These are phyloP conservation scores for Backusella morwellensis DNA, from an alignment of 192 early-diverging fungal species.

Conservation along the genomic window DNA sequence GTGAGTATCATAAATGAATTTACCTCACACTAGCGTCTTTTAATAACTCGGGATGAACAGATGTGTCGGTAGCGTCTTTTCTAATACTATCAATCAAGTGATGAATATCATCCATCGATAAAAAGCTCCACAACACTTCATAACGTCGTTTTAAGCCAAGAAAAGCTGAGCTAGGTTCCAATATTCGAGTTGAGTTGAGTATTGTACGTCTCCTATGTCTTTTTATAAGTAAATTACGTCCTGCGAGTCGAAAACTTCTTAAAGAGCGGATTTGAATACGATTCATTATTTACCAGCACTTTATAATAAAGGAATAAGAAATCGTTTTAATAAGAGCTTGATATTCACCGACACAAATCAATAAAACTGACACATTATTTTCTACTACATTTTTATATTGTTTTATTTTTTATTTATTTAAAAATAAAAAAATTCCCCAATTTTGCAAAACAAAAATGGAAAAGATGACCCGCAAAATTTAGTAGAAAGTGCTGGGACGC, in stretches of 20 bases:
- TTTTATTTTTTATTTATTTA: background rate
- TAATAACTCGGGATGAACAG: background rate
- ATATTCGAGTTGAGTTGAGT: background rate
- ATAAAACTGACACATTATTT: background rate
- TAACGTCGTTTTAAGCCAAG: constrained; percentile 16
- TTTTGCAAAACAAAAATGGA: background rate
- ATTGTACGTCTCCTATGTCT: background rate
- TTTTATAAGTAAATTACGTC: background rate
- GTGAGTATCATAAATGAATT: constrained; percentile 29
- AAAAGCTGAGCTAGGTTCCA: background rate
- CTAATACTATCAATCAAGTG: constrained; percentile 17
- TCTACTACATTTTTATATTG: background rate
- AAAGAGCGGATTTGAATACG: background rate
- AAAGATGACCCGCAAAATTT: constrained; percentile 35
- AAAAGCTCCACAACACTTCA: constrained; percentile 1
- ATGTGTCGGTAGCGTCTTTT: background rate
- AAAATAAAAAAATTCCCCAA: background rate
- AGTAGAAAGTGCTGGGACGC: constrained; percentile 93
- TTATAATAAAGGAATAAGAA: background rate
- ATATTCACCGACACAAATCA: background rate
- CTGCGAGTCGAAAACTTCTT: background rate
- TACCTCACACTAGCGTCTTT: constrained; percentile 14
- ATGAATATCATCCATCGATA: constrained; percentile 20
- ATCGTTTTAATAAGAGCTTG: background rate
- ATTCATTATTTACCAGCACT: background rate